These are phyloP conservation scores for Solanum chacoense DNA, from an alignment of 305 asterid species.

Conservation along the genomic window DNA sequence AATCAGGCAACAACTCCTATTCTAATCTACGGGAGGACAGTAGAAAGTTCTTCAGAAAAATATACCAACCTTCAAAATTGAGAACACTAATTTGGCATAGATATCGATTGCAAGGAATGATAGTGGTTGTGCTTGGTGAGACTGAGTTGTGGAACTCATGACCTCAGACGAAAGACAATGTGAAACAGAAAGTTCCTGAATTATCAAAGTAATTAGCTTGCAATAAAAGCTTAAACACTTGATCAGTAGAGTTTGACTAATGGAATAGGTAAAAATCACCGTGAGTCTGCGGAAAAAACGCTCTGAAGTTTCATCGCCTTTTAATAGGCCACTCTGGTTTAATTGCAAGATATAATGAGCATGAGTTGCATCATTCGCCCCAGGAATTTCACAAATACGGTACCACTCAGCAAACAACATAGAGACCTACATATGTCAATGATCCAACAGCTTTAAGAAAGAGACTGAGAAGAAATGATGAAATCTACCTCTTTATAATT, in stretches of 20 bases:
- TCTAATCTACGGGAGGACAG: neutral
- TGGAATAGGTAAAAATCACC: slow-evolving; percentile 27
- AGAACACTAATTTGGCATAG: slow-evolving; percentile 69
- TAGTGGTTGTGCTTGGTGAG: slow-evolving; percentile 60
- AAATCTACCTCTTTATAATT: neutral
- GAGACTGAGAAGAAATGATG: neutral
- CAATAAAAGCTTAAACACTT: neutral
- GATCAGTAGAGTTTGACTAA: neutral
- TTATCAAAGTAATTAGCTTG: neutral
- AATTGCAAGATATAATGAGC: slow-evolving; percentile 56
- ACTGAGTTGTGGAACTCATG: slow-evolving; percentile 50
- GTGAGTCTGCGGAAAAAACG: slow-evolving; percentile 73
- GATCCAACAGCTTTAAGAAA: neutral
- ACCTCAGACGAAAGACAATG: slow-evolving; percentile 81
- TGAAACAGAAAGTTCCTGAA: slow-evolving; percentile 81
- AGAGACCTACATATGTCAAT: slow-evolving; percentile 40
- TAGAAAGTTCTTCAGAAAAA: neutral
- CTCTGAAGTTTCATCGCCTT: slow-evolving; percentile 87
- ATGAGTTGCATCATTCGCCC: slow-evolving; percentile 63
- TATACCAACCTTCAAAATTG: slow-evolving; percentile 72
- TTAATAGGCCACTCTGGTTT: slow-evolving; percentile 75
- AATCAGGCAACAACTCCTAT: neutral
- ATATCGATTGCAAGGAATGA: slow-evolving; percentile 97
- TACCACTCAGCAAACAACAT: slow-evolving; percentile 81
- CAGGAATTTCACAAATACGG: slow-evolving; percentile 81